These are phyloP conservation scores for Ophiostoma quercus DNA, from an alignment of 2,329 filamentous ascomycete genomes.

Conservation along the genomic window DNA sequence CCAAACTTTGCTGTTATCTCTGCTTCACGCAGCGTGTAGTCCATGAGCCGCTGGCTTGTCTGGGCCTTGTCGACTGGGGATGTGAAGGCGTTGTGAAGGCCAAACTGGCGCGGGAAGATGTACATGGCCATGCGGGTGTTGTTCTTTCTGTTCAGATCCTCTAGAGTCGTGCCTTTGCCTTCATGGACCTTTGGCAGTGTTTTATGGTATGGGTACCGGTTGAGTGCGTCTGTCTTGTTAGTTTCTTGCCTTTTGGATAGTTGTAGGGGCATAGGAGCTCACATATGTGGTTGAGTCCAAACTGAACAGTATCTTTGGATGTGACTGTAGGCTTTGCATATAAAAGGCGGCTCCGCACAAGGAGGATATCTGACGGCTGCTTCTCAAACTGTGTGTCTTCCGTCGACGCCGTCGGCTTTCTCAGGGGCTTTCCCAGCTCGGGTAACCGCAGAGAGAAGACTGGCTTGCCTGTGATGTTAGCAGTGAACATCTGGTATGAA, in stretches of 20 bases:
- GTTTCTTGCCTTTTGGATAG: neutral
- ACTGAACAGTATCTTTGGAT: constrained; percentile 45
- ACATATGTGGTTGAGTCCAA: neutral
- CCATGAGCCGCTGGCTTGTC: constrained; percentile 65
- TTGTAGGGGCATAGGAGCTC: neutral
- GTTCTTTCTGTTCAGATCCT: constrained; percentile 34
- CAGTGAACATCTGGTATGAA: neutral
- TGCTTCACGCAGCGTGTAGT: constrained; percentile 79
- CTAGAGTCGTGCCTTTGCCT: constrained; percentile 65
- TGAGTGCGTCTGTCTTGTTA: neutral
- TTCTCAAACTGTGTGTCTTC: neutral
- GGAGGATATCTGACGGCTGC: constrained; percentile 49
- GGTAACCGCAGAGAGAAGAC: neutral
- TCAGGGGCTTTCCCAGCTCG: neutral
- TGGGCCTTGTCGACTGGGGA: constrained; percentile 53
- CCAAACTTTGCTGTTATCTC: constrained; percentile 57
- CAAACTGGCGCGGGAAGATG: constrained; percentile 87
- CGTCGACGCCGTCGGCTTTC: neutral
- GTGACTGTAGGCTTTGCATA: constrained; percentile 74
- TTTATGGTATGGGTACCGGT: neutral
- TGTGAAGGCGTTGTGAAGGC: constrained; percentile 87
- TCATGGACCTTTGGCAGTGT: constrained; percentile 59
- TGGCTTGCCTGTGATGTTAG: neutral
- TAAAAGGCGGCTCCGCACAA: constrained; percentile 79
- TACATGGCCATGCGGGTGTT: constrained; percentile 78